phyloP scores from a whole-genome alignment of 306 rosid genomes.

The Pterocarpus santalinus region DNA sequence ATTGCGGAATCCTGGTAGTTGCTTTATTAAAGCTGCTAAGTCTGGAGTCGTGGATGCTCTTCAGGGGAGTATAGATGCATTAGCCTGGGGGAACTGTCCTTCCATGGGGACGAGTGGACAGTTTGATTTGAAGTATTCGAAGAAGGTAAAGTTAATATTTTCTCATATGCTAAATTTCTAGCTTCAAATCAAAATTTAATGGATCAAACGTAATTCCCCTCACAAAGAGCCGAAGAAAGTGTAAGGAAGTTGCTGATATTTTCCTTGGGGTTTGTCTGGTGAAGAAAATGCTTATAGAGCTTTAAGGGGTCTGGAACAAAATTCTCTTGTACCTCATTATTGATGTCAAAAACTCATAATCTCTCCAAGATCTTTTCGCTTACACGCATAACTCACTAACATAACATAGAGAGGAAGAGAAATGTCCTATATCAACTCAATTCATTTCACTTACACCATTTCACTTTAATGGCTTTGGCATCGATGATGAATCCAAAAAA shows the following conservation, averaged over 20 bases:
- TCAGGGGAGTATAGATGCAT: constrained; percentile 74
- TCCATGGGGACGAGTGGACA: constrained; percentile 79
- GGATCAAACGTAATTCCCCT: constrained; percentile 22
- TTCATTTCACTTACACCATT: too few species aligned
- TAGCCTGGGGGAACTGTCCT: constrained; percentile 89
- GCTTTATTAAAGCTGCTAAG: constrained; percentile 92
- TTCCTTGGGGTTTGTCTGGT: neutral
- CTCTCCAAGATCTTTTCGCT: too few species aligned
- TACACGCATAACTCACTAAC: too few species aligned
- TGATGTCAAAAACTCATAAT: too few species aligned
- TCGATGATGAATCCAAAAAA: too few species aligned
- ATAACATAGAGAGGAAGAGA: too few species aligned
- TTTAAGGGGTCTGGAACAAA: neutral
- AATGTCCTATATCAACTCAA: too few species aligned
- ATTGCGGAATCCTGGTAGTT: constrained; percentile 82
- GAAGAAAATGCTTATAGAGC: neutral
- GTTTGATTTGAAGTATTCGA: constrained; percentile 72
- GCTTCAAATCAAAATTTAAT: constrained; percentile 31
- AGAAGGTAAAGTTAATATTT: constrained; percentile 61
- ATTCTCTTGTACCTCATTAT: neutral
- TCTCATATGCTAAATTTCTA: constrained; percentile 32
- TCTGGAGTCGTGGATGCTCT: constrained; percentile 71
- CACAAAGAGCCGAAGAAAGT: constrained; percentile 5
- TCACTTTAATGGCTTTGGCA: too few species aligned
- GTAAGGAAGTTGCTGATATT: neutral